phyloP scores from a whole-genome alignment of 2,329 filamentous ascomycete species.

The Curvularia spicifera region DNA sequence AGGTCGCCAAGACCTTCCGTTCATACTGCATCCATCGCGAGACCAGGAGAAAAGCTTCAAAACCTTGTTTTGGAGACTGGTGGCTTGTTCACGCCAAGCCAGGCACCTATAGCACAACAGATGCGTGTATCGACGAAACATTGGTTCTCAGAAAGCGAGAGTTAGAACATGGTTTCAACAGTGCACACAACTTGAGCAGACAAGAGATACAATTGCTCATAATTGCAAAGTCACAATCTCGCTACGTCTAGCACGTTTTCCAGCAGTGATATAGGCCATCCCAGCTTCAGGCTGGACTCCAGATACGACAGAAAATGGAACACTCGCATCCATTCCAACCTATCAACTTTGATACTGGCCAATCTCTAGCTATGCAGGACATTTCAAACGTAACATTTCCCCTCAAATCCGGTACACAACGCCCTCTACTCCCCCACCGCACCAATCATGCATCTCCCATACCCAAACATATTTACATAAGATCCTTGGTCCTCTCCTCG shows the following conservation, averaged over 20 bases:
- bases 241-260: too few relatives aligned
- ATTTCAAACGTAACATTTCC: not conserved
- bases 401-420: not conserved
- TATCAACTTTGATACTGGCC: conserved; percentile 8
- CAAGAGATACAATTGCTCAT: too few relatives aligned
- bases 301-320: not conserved
- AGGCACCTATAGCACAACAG: too few relatives aligned
- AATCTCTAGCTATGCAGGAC: not conserved
- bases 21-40: conserved; percentile 19
- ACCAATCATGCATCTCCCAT: not conserved
- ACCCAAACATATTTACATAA: conserved; percentile 32
- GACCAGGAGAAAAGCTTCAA: not conserved
- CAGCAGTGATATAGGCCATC: not conserved
- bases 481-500: conserved; percentile 54
- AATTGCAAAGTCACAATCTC: too few relatives aligned
- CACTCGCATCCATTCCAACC: not conserved
- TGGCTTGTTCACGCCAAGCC: not conserved
- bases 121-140: too few relatives aligned
- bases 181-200: too few relatives aligned
- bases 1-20: conserved; percentile 45
- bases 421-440: conserved; percentile 30
- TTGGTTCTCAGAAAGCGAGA: too few relatives aligned
- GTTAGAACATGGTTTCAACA: too few relatives aligned
- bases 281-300: not conserved
- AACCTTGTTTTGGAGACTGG: not conserved